Conservation (phyloP, 345 rosid species). For the Trapa incisa region DNA sequence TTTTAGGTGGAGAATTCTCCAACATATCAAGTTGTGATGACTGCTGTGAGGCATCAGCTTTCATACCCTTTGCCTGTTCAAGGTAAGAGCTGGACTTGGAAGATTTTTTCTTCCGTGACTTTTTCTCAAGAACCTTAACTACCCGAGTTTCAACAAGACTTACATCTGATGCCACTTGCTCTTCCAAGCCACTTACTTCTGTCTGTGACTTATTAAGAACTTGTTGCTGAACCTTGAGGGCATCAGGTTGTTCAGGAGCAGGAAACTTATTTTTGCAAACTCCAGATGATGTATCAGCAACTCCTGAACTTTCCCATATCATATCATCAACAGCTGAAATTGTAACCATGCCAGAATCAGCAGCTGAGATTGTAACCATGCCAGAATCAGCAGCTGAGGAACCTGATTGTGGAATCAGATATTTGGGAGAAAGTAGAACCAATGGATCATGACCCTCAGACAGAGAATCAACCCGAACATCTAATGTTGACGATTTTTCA, state of each 20-base stretch:
- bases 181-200: slow-evolving; percentile 24
- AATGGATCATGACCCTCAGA: no score
- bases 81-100: slow-evolving; percentile 31
- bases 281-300: slow-evolving; percentile 14
- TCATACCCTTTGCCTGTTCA: slow-evolving; percentile 44
- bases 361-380: no score
- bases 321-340: background rate
- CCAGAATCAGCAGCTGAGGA: no score
- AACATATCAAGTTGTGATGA: slow-evolving; percentile 28
- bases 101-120: slow-evolving; percentile 69
- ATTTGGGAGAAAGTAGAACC: no score
- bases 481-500: no score
- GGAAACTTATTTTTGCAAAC: slow-evolving; percentile 21
- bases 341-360: background rate
- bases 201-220: slow-evolving; percentile 15
- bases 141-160: slow-evolving; percentile 34
- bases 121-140: slow-evolving; percentile 58
- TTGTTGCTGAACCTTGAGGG: slow-evolving; percentile 18
- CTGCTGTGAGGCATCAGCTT: slow-evolving; percentile 28
- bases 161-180: slow-evolving; percentile 21
- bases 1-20: slow-evolving; percentile 17
- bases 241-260: slow-evolving; percentile 12
- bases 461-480: no score
- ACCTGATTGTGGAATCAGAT: no score
- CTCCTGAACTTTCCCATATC: background rate